Evolutionary conservation across 345 rosid genomes (phyloP).

Genomic region (Euphorbia peplus): DNA sequence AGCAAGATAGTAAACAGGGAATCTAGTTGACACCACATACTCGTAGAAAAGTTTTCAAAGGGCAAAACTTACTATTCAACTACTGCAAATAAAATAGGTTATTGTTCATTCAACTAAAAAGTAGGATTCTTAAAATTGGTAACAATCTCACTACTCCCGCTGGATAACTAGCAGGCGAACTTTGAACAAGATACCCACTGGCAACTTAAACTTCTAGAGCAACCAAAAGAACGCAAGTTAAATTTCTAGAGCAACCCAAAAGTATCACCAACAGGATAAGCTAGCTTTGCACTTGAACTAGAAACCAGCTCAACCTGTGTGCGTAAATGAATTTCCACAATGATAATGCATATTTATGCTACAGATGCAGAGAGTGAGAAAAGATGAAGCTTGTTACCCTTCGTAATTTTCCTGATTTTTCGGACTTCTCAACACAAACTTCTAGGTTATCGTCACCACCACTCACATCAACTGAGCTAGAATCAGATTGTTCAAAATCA

Average conservation of each 20-base stretch:
- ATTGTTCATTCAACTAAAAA: background rate
- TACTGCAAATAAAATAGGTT: background rate
- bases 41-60: background rate
- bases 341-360: background rate
- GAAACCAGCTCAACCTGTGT: background rate
- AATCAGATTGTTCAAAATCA: slow-evolving; percentile 41
- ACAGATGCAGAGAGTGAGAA: background rate
- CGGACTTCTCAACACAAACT: slow-evolving; percentile 23
- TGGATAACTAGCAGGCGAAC: background rate
- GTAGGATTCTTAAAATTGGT: background rate
- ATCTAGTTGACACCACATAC: background rate
- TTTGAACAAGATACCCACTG: background rate
- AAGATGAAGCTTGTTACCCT: slow-evolving; percentile 56
- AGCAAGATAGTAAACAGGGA: background rate
- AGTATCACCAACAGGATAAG: background rate
- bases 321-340: background rate
- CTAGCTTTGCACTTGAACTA: background rate
- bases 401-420: slow-evolving; percentile 41
- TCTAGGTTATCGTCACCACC: slow-evolving; percentile 31
- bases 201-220: background rate
- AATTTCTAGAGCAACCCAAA: no score
- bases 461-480: slow-evolving; percentile 38
- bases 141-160: background rate
- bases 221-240: no score
- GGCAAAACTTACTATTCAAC: background rate